These are phyloP conservation scores for Globisporangium nodosum DNA, from an alignment of 352 stramenopile species.

Conservation along the genomic window DNA sequence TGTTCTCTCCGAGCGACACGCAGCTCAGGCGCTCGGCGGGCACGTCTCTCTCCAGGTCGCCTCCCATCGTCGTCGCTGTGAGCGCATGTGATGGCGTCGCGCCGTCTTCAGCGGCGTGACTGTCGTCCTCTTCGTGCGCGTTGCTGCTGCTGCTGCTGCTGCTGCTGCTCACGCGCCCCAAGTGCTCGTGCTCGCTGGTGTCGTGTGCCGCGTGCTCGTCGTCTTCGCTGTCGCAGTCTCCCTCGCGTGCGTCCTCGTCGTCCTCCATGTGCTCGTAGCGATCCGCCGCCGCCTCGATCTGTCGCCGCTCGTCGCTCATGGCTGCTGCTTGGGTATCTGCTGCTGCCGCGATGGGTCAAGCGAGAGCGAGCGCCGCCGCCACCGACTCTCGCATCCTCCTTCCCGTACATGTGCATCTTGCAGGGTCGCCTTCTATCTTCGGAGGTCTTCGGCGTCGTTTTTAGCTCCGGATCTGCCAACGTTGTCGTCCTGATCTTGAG, in stretches of 20 bases:
- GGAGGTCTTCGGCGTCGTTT: no score
- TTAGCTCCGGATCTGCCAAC: no score
- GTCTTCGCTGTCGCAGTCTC: background rate
- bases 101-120: background rate
- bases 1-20: constrained; percentile 1
- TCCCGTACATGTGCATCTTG: no score
- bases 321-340: no score
- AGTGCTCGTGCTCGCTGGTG: background rate
- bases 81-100: background rate
- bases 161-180: background rate
- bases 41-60: background rate
- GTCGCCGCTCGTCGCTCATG: constrained; percentile 1
- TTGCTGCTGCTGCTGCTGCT: background rate
- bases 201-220: background rate
- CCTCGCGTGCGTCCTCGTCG: background rate
- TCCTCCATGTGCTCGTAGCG: constrained; percentile 3
- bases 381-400: no score
- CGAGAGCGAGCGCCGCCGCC: no score
- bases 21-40: background rate
- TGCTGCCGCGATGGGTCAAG: background rate
- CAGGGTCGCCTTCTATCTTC: no score
- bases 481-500: no score
- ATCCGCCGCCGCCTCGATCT: constrained; percentile 8
- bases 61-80: background rate
- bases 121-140: background rate